Conservation (phyloP, 768 basidiomycete species). For the Tylopilus balloui region DNA sequence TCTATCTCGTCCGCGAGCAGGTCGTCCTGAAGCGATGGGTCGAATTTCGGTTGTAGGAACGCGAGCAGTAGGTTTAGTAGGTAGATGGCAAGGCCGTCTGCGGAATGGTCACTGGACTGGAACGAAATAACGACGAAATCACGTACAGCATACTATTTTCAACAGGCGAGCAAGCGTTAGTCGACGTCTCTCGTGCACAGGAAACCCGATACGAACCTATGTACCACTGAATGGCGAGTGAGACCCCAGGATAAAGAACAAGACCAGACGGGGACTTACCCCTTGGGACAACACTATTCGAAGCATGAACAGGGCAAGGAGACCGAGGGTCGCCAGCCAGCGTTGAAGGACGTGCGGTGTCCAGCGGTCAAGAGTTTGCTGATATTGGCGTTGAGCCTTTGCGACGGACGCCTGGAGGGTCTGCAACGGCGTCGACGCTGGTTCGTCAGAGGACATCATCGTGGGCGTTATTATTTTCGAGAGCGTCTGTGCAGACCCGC, state of each 20-base stretch:
- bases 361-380: conserved; percentile 84
- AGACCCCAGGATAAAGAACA: neutral
- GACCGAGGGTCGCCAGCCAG: conserved; percentile 73
- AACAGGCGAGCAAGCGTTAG: neutral
- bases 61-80: conserved; percentile 93
- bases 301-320: conserved; percentile 74
- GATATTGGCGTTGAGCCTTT: conserved; percentile 72
- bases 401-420: conserved; percentile 24
- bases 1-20: conserved; percentile 93
- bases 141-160: conserved; percentile 64
- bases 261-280: conserved; percentile 42
- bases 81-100: conserved; percentile 92
- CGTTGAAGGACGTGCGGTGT: conserved; percentile 88
- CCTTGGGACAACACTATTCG: conserved; percentile 88
- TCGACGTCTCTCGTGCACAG: neutral
- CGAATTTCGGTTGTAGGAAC: conserved; percentile 97
- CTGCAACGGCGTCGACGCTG: conserved; percentile 26
- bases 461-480: neutral
- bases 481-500: neutral
- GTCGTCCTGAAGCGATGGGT: conserved; percentile 93
- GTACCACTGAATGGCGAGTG: conserved; percentile 63
- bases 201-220: conserved; percentile 58
- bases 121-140: neutral
- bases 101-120: conserved; percentile 2
- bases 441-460: conserved; percentile 35